Evolutionary conservation across 192 early-diverging fungal species (phyloP).

Genomic region (Oehlia diaphana): DNA sequence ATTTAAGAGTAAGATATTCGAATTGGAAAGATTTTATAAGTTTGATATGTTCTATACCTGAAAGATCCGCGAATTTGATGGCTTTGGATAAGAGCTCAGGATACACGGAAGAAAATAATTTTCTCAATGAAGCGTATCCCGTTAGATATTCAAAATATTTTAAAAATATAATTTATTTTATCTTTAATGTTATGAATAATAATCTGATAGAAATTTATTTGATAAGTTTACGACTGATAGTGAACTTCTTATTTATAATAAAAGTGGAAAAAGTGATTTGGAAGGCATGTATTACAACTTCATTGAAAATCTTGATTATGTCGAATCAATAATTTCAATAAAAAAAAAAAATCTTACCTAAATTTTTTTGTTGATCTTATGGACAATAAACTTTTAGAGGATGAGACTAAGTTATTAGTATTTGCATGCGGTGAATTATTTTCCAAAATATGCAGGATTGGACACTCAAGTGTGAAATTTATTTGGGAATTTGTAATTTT

Average conservation of each 20-base stretch:
- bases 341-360: neutral
- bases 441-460: constrained; percentile 28
- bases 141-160: neutral
- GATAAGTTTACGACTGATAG: constrained; percentile 1
- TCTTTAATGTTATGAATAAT: neutral
- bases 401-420: constrained; percentile 6
- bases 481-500: neutral
- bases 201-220: constrained; percentile 8
- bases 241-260: constrained; percentile 11
- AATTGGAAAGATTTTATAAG: constrained; percentile 15
- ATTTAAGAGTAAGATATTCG: neutral
- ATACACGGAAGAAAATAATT: neutral
- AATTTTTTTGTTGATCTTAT: neutral
- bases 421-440: constrained; percentile 27
- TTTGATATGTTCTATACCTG: constrained; percentile 8
- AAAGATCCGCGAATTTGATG: constrained; percentile 11
- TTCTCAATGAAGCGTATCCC: constrained; percentile 10
- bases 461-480: constrained; percentile 21
- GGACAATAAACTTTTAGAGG: neutral
- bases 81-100: neutral
- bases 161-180: neutral
- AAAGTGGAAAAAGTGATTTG: neutral
- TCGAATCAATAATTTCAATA: no score
- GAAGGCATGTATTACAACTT: constrained; percentile 5
- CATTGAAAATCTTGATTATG: neutral